Evolutionary conservation across 352 stramenopile genomes (phyloP), one percentile per base, ranked within the genome.

Genomic region (Phytophthora multivora): DNA sequence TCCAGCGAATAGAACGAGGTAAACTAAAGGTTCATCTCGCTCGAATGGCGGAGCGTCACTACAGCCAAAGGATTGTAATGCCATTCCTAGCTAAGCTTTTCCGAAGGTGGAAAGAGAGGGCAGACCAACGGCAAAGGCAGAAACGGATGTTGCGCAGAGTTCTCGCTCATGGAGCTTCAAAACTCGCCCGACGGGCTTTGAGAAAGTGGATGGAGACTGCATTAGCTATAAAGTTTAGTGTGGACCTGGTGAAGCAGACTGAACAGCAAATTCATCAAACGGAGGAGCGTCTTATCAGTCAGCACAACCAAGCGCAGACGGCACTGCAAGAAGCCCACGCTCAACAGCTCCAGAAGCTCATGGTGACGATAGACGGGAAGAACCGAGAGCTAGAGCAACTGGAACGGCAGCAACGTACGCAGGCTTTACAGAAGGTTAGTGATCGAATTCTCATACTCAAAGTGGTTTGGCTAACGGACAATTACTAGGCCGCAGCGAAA

Each of bases 371-470:
- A 9, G 30, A 73, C 33, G 19, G 61, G 4, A 76, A 70, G 53
- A 59, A 79, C 25, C 41, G 50, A 12, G 42, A 71, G 16, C 8
- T 85, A 5, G 36, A 64, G 1, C 11, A 52, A 30, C 6, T 73
- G 8, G 57, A 71, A 45, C 18, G 26, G 1, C 52, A 69, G 21
- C 35, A 66, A 35, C 47, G 30, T 6, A 36, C 61, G 9, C 39
- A 49, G 8, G 11, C 18, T n/a, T 23, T 66, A 5, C 28, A 60
- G n/a, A 73, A 76, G 59, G 71, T 82, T 38, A 1, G 59, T 50
- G 23, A 3, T 10, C n/a, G 28, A 5, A 26, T 54, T 33, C n/a
- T 12, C 2, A 48, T 16, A 4, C 16, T 47, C 12, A 1, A 31
- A 10, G 3, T 19, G 21, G 16, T 26, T 51, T 39, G 45, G 5